phyloP scores from a whole-genome alignment of 306 rosid genomes.

The Citrullus mucosospermus region DNA sequence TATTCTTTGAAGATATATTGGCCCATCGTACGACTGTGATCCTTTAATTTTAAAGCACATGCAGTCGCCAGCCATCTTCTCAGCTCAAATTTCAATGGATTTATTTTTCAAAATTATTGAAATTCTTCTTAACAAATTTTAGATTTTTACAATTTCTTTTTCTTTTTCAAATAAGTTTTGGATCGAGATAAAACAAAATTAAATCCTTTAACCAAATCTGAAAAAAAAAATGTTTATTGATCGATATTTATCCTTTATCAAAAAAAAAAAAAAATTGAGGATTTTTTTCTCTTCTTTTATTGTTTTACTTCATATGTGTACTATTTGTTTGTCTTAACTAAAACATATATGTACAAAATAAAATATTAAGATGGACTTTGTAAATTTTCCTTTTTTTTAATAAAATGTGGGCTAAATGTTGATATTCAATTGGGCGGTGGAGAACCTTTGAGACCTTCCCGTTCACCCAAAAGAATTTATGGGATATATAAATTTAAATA shows the following conservation, averaged over 20 bases:
- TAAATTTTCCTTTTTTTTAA: neutral
- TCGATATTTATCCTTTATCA: neutral
- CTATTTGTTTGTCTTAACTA: neutral
- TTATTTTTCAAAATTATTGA: neutral
- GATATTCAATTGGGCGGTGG: neutral
- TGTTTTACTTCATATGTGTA: neutral
- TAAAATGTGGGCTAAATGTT: neutral
- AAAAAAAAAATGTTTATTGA: neutral
- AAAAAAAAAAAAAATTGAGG: no score
- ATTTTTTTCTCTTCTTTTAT: neutral
- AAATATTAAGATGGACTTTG: neutral
- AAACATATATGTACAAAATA: neutral
- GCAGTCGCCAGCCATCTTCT: neutral
- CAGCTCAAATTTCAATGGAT: neutral
- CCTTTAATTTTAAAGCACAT: neutral
- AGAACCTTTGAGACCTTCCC: neutral
- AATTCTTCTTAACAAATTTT: neutral
- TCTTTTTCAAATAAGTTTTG: neutral
- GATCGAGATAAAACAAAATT: neutral
- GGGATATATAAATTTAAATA: no score
- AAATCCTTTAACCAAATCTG: neutral
- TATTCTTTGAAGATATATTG: no score
- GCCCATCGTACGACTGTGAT: neutral
- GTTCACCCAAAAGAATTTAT: no score
- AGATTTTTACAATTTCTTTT: neutral